phyloP scores from a whole-genome alignment of 1,284 basidiomycete species.

The Sporisorium exsertum region DNA sequence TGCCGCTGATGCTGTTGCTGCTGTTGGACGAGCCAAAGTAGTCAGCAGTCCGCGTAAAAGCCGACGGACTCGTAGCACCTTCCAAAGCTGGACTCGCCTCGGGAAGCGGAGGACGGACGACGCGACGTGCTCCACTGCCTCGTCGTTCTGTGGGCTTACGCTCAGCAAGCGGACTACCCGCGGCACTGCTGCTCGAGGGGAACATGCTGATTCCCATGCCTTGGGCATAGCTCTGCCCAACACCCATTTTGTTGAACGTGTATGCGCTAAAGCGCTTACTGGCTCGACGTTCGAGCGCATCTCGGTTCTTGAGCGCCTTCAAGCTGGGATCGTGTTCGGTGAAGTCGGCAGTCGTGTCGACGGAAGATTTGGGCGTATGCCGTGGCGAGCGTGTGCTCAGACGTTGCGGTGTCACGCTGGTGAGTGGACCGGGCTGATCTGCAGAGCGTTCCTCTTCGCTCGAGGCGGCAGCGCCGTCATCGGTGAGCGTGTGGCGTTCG shows the following conservation, averaged over 20 bases:
- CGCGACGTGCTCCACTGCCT: conserved; percentile 38
- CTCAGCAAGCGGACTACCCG: conserved; percentile 46
- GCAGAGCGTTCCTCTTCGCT: conserved; percentile 20
- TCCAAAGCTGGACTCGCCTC: conserved; percentile 35
- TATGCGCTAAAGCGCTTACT: conserved; percentile 97
- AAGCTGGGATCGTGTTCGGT: conserved; percentile 84
- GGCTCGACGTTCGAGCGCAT: conserved; percentile 88
- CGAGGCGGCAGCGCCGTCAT: conserved; percentile 16
- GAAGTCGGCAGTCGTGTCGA: conserved; percentile 56
- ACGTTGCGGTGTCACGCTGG: conserved; percentile 33
- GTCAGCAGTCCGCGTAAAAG: conserved; percentile 23
- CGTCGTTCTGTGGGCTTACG: conserved; percentile 34
- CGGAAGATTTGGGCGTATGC: conserved; percentile 40
- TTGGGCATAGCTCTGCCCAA: conserved; percentile 53
- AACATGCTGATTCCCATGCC: conserved; percentile 49
- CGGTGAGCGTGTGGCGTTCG: conserved; percentile 44
- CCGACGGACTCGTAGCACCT: conserved; percentile 29
- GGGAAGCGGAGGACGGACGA: conserved; percentile 38
- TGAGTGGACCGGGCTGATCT: conserved; percentile 28
- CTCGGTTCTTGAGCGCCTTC: conserved; percentile 86
- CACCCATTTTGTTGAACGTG: conserved; percentile 92
- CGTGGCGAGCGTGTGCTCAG: conserved; percentile 33
- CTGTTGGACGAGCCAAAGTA: conserved; percentile 37
- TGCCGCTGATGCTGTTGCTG: conserved; percentile 26
- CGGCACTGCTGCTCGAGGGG: conserved; percentile 15